A percentile compares a stretch with the other conserved stretches of the same genome.
Evolutionary conservation across 805 yeast species (phyloP).

Genomic region (Yamadazyma sp.): DNA sequence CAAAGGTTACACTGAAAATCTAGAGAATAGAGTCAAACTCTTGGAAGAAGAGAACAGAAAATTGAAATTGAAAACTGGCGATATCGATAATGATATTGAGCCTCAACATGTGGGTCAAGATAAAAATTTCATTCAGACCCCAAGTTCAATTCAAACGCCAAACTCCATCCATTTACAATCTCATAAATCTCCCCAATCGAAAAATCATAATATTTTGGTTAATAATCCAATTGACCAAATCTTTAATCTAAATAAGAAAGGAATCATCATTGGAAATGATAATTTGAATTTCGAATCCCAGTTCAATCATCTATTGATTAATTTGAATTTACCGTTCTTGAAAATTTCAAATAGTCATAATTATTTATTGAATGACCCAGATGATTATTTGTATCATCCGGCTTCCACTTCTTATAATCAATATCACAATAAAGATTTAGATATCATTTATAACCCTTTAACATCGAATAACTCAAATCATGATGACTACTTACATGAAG

Average conservation of each 20-base stretch:
- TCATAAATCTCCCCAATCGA: conserved; percentile 1
- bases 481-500: conserved; percentile 15
- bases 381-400: conserved; percentile 40
- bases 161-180: conserved; percentile 6
- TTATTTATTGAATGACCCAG: conserved; percentile 38
- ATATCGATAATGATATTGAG: not conserved
- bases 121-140: not conserved
- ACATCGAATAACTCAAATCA: conserved; percentile 24
- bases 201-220: conserved; percentile 14
- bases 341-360: conserved; percentile 45
- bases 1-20: conserved; percentile 73
- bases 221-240: conserved; percentile 46
- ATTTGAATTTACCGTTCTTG: conserved; percentile 41
- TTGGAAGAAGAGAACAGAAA: conserved; percentile 55
- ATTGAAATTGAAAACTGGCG: conserved; percentile 28
- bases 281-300: conserved; percentile 45
- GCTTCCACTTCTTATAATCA: conserved; percentile 34
- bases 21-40: conserved; percentile 59
- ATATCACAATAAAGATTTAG: conserved; percentile 34
- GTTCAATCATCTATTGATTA: conserved; percentile 41
- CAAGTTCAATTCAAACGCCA: conserved; percentile 1
- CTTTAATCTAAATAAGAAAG: conserved; percentile 40
- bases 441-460: conserved; percentile 38
- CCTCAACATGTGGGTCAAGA: not conserved
- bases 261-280: conserved; percentile 44